Conservation (phyloP, 202 grass and related monocot genomes). For the Dendrocalamus latiflorus region DNA sequence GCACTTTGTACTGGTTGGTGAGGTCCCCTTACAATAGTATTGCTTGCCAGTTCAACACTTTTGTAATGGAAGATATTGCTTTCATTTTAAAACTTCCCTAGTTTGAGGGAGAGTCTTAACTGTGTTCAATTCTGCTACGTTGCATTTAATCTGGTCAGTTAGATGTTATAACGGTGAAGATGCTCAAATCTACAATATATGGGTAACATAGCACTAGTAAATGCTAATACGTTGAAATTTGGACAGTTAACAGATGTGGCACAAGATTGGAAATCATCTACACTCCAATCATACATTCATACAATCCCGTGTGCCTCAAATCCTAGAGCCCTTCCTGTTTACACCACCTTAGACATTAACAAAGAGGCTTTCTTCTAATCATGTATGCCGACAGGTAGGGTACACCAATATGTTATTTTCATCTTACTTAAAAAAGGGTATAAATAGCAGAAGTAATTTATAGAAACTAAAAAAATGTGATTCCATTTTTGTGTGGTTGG, state of each 20-base stretch:
- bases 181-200: too few relatives aligned
- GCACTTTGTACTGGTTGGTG: too few relatives aligned
- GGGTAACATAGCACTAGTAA: too few relatives aligned
- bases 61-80: too few relatives aligned
- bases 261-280: neutral
- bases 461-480: neutral
- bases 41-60: too few relatives aligned
- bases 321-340: neutral
- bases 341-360: neutral
- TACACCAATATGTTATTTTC: neutral
- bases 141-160: neutral
- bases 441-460: neutral
- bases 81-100: too few relatives aligned
- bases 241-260: too few relatives aligned
- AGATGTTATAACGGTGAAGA: neutral
- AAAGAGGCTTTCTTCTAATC: neutral
- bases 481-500: neutral
- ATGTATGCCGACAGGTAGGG: neutral
- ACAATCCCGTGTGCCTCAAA: neutral
- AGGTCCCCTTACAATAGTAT: too few relatives aligned
- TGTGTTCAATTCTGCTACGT: neutral
- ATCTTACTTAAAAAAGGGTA: neutral
- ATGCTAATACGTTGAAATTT: too few relatives aligned
- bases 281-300: neutral
- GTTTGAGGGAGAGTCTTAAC: too few relatives aligned